These are phyloP conservation scores for Sechiopsis laciniata DNA, from an alignment of 306 rosid species.

Conservation along the genomic window DNA sequence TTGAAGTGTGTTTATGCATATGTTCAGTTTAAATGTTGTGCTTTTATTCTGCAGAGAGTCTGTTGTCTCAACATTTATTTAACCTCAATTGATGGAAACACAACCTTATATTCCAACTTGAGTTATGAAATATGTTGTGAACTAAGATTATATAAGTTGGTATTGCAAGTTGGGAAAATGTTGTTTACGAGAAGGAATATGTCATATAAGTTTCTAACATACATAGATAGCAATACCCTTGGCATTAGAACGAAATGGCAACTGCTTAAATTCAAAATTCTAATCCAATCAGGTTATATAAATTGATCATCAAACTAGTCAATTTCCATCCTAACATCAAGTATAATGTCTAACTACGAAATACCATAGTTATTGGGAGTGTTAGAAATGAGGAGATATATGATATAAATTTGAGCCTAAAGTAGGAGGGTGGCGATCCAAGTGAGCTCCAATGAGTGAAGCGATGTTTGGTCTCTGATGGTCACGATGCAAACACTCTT, in stretches of 20 bases:
- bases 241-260: too few relatives aligned
- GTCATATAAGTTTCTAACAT: too few relatives aligned
- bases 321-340: background rate
- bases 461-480: too few relatives aligned
- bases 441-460: too few relatives aligned
- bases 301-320: background rate
- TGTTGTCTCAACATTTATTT: background rate
- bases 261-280: too few relatives aligned
- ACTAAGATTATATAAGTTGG: too few relatives aligned
- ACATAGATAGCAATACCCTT: too few relatives aligned
- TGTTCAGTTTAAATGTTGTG: background rate
- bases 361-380: background rate
- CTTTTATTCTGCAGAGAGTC: background rate
- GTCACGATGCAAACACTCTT: too few relatives aligned
- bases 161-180: too few relatives aligned
- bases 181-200: too few relatives aligned
- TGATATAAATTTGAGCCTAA: background rate
- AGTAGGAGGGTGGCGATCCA: too few relatives aligned
- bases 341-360: too few relatives aligned
- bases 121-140: background rate
- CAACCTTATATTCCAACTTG: background rate
- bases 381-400: background rate
- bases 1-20: background rate
- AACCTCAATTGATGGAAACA: background rate
- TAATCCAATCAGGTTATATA: background rate